Evolutionary conservation across 106 monocot genomes (phyloP), one percentile per base, ranked within the genome.

Genomic region (Alisma plantagoaquatica): DNA sequence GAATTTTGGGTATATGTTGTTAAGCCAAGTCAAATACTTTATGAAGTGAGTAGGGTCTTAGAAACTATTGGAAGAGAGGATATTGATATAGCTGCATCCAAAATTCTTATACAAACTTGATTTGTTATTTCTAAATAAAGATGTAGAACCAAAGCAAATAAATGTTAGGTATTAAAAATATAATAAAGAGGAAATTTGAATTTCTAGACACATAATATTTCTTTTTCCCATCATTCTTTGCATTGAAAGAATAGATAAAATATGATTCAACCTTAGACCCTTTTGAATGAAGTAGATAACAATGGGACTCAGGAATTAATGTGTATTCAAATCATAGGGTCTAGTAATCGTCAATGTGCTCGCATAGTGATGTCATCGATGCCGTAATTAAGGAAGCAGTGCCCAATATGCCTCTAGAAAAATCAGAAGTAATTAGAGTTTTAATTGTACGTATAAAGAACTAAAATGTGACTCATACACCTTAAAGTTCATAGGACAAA

Each of bases 61-160:
- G 28, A 53, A 53, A 25, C 23, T 26, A 29, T 53, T 8, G 23
- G 23, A 6, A 53, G n/a, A 53, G 28, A 4, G 14, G 10, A 19
- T 53, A 53, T 53, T 7, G 8, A 5, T 10, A 17, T 49, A 49
- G 48, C n/a, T 49, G 18, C n/a, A 17, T 49, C 10, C 48, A 49
- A 49, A 49, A 49, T 49, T 7, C 48, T 17, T 49, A 49, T 49
- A 49, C n/a, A 17, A 49, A 49, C 48, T 49, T 17, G n/a, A 49
- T 49, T 17, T 17, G 18, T 49, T 49, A 23, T 49, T 23, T 7
- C 8, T 49, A 49, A 23, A 17, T 5, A 49, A 23, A 8, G 48
- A 23, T 38, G 35, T 38, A 19, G 4, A 49, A 19, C 18, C 5
- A 49, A 5, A 49, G 8, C 19, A 49, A 49, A 8, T 10, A 49